These are phyloP conservation scores for Elsinoe perseae DNA, from an alignment of 2,329 filamentous ascomycete species.

Conservation along the genomic window DNA sequence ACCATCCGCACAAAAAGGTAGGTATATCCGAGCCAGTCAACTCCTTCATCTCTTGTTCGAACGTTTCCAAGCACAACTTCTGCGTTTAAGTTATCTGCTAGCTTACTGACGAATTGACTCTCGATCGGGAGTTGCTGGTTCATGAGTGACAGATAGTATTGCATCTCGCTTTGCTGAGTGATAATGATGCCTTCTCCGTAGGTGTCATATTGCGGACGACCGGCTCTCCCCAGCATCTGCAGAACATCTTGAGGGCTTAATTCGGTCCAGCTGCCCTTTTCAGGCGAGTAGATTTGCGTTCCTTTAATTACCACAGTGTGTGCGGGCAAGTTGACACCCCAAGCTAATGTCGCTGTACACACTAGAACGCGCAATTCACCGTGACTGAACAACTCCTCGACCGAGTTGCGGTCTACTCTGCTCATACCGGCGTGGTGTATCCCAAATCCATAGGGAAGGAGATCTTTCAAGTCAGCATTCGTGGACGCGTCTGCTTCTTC, in stretches of 20 bases:
- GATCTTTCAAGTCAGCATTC: constrained; percentile 83
- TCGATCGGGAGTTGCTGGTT: constrained; percentile 98
- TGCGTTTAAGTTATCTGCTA: constrained; percentile 93
- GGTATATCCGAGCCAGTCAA: constrained; percentile 98
- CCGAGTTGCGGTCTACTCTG: constrained; percentile 85
- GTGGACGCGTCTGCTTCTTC: constrained; percentile 76
- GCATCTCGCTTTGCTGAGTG: constrained; percentile 87
- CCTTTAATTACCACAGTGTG: constrained; percentile 99
- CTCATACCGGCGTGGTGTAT: constrained; percentile 99
- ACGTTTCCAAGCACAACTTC: constrained; percentile 94
- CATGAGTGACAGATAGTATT: constrained; percentile 92
- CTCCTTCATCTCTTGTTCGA: constrained; percentile 82
- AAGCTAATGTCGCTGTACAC: constrained; percentile 94
- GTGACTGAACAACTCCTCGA: constrained; percentile 88
- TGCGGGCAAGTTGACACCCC: constrained; percentile 96
- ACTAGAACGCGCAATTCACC: constrained; percentile 91
- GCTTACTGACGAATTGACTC: constrained; percentile 84
- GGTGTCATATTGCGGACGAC: constrained; percentile 91
- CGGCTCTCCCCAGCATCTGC: constrained; percentile 96
- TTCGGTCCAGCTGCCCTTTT: constrained; percentile 98
- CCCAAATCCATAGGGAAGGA: constrained; percentile 92
- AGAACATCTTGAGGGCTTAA: constrained; percentile 94
- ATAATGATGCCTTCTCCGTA: constrained; percentile 99
- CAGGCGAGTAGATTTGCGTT: constrained; percentile 93
- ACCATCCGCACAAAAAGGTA: constrained; percentile 98